These are phyloP conservation scores for Camillea tinctor DNA, from an alignment of 2,329 filamentous ascomycete genomes.

Conservation along the genomic window DNA sequence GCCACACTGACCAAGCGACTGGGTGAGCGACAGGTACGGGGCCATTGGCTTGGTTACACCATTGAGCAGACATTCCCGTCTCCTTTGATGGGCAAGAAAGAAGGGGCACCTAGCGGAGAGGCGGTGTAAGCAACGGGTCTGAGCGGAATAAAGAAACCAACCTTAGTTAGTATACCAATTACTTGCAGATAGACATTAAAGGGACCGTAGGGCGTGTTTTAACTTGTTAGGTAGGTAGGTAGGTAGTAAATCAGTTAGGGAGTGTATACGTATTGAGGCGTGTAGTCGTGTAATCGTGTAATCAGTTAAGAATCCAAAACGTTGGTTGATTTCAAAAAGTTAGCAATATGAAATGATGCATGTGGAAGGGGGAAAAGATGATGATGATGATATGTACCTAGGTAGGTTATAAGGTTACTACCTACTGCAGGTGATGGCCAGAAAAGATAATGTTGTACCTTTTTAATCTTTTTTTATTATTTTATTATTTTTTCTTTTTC, in stretches of 20 bases:
- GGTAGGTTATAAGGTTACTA: no score
- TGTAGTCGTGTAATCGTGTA: no score
- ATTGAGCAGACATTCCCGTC: background rate
- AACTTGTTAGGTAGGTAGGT: no score
- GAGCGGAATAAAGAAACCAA: background rate
- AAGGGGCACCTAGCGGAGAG: background rate
- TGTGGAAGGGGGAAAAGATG: no score
- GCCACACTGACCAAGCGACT: background rate
- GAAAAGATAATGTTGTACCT: no score
- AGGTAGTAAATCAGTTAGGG: no score
- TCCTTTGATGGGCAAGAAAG: background rate
- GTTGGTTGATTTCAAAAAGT: background rate
- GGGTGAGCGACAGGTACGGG: background rate
- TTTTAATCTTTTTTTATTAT: no score
- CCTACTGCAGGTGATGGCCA: no score
- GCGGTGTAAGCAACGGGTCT: background rate
- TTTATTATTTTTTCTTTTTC: no score
- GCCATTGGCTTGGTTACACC: background rate
- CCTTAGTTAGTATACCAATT: background rate
- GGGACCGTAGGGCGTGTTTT: background rate
- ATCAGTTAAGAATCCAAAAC: background rate
- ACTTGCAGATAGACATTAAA: no score
- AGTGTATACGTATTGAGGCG: no score
- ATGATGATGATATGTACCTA: background rate
- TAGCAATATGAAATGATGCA: no score